These are phyloP conservation scores for Quercus wislizeni DNA, from an alignment of 306 rosid genomes.

Conservation along the genomic window DNA sequence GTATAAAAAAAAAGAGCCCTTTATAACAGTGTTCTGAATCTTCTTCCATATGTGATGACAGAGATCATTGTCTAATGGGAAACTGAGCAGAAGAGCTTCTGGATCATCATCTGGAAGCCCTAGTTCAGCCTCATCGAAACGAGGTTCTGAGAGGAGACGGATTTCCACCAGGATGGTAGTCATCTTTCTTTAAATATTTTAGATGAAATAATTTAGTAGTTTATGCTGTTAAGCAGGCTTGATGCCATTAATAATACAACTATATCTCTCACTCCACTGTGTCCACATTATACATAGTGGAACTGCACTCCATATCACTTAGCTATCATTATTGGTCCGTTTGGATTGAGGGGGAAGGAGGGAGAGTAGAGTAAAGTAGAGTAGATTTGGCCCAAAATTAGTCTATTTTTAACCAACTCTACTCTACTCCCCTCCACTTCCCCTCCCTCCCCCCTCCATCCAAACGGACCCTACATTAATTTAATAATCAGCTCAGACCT, in stretches of 20 bases:
- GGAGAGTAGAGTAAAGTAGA: too few species aligned
- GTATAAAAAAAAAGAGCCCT: background rate
- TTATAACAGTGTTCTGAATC: slow-evolving; percentile 13
- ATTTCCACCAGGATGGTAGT: slow-evolving; percentile 61
- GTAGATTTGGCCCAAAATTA: too few species aligned
- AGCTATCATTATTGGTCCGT: too few species aligned
- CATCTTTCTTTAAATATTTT: slow-evolving; percentile 5
- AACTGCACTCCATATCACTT: background rate
- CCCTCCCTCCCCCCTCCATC: too few species aligned
- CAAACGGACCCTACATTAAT: background rate
- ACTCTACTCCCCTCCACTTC: too few species aligned
- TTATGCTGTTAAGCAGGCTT: background rate
- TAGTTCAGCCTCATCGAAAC: slow-evolving; percentile 42
- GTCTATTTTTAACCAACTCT: too few species aligned
- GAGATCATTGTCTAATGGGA: slow-evolving; percentile 57
- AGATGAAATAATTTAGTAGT: background rate
- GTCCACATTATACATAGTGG: background rate
- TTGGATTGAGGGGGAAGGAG: too few species aligned
- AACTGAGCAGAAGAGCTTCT: slow-evolving; percentile 46
- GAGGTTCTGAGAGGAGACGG: slow-evolving; percentile 58
- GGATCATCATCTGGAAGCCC: slow-evolving; percentile 42
- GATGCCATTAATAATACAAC: background rate
- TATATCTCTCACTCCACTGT: background rate
- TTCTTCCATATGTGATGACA: slow-evolving; percentile 24
- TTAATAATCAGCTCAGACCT: background rate